A percentile compares a stretch with the other conserved stretches of the same genome.
Conservation (phyloP, 257 asterid species). For the Mentha longifolia region DNA sequence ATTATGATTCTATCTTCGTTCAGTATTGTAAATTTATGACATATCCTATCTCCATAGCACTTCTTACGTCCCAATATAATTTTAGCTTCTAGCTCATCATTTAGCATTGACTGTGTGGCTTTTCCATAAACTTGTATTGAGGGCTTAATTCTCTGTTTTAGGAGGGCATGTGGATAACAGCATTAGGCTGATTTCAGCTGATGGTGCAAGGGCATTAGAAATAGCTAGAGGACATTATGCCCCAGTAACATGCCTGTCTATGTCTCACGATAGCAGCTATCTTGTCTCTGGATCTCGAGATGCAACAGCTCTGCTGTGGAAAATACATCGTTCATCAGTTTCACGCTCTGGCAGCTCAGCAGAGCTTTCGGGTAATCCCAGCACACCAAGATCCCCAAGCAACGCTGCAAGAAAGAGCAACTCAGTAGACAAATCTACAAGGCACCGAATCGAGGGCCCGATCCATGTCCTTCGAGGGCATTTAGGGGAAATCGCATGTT, state of each 20-base stretch:
- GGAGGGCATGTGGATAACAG: conserved; percentile 98
- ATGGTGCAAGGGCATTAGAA: conserved; percentile 95
- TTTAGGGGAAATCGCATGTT: conserved; percentile 78
- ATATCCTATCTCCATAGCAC: not conserved
- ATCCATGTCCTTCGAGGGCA: conserved; percentile 93
- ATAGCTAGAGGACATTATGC: conserved; percentile 95
- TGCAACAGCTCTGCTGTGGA: conserved; percentile 86
- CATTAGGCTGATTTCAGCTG: conserved; percentile 83
- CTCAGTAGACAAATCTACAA: conserved; percentile 51
- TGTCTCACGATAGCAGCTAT: conserved; percentile 82
- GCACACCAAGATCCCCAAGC: conserved; percentile 61
- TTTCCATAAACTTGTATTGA: conserved; percentile 26
- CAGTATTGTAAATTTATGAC: not conserved
- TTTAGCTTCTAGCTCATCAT: conserved; percentile 19
- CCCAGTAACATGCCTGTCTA: conserved; percentile 86
- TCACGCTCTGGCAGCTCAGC: conserved; percentile 53
- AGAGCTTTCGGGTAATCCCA: conserved; percentile 60
- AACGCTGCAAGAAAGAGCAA: conserved; percentile 46
- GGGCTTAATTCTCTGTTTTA: conserved; percentile 36
- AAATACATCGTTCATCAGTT: conserved; percentile 63
- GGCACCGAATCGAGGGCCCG: conserved; percentile 87
- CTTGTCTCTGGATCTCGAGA: conserved; percentile 96
- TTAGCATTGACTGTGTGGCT: conserved; percentile 10
- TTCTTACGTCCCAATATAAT: conserved; percentile 14
- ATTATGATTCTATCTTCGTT: not conserved